Evolutionary conservation across 345 rosid species (phyloP).

Genomic region (Hypericum perforatum): DNA sequence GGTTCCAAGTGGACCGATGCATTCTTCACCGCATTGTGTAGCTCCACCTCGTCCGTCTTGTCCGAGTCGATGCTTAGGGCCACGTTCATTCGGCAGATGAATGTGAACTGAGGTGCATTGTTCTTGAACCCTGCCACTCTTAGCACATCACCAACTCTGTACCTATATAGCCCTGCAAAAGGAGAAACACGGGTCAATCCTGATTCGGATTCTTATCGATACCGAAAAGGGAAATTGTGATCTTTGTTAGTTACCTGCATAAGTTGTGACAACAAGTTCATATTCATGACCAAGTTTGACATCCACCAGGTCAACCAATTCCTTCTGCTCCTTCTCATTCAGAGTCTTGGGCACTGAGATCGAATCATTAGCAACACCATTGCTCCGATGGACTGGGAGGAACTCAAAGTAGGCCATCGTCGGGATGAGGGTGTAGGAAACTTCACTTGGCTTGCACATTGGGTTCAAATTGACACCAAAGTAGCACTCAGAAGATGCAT

Average conservation of each 20-base stretch:
- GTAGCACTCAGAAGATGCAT: conserved; percentile 55
- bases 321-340: conserved; percentile 70
- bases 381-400: conserved; percentile 67
- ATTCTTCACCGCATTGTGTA: conserved; percentile 77
- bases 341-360: conserved; percentile 57
- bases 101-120: conserved; percentile 87
- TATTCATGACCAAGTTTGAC: conserved; percentile 91
- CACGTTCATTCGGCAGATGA: conserved; percentile 92
- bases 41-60: conserved; percentile 97
- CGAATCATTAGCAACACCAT: conserved; percentile 48
- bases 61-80: conserved; percentile 83
- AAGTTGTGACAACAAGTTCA: conserved; percentile 96
- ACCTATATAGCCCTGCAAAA: conserved; percentile 63
- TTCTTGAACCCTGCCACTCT: conserved; percentile 93
- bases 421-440: conserved; percentile 6
- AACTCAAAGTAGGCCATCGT: conserved; percentile 22
- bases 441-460: conserved; percentile 4
- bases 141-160: conserved; percentile 91
- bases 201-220: neutral
- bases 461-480: conserved; percentile 9
- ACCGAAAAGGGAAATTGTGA: no score
- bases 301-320: conserved; percentile 82
- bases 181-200: neutral
- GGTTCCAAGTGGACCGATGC: conserved; percentile 72
- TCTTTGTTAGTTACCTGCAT: conserved; percentile 49